Evolutionary conservation across 2,329 filamentous ascomycete genomes (phyloP), one percentile per base, ranked within the genome.

Genomic region (Fusarium sp.): DNA sequence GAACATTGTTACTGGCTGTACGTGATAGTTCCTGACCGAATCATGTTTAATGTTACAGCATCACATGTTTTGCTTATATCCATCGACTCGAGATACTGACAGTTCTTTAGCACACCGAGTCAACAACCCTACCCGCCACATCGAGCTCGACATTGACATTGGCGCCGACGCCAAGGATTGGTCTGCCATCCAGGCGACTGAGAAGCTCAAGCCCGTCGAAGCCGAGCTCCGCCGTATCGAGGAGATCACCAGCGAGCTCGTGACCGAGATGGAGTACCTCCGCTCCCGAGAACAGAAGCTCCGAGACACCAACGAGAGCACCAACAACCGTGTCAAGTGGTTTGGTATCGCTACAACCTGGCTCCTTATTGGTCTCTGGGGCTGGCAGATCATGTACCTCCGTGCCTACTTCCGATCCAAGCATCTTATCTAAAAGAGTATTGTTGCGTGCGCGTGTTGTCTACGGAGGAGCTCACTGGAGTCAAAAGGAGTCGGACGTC

Each of bases 301-400:
- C 74, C 87, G 96, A 79, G 95, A 99, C 83, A 99, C 96, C 73
- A 99, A 99, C 81, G 96, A 99, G 90, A 98, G 95, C 86, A 99
- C 96, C 71, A 99, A 99, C 83, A 96, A 92, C 82, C 89, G 96
- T 62, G 96, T 99, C 76, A 99, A 98, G 86, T 98, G 93, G 94
- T 99, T 99, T 81, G 95, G 95, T 48, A 90, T 97, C 79, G 89
- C 90, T 70, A 98, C 95, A 28, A 98, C 97, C 83, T 91, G 93
- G 66, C 90, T 97, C 85, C 83, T 99, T 73, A 85, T 97, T 71
- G 92, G 88, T 33, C 84, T 99, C 74, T 97, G 96, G 80, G 94
- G 84, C 41, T 99, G 96, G 96, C 96, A 99, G 89, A 92, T 99
- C 77, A 89, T 99, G 78, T 99, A 99, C 82, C 86, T 99, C 81